Evolutionary conservation across 371 early-diverging fungal species (phyloP), one percentile per base, ranked within the genome.

Genomic region (Mortierella sp.): DNA sequence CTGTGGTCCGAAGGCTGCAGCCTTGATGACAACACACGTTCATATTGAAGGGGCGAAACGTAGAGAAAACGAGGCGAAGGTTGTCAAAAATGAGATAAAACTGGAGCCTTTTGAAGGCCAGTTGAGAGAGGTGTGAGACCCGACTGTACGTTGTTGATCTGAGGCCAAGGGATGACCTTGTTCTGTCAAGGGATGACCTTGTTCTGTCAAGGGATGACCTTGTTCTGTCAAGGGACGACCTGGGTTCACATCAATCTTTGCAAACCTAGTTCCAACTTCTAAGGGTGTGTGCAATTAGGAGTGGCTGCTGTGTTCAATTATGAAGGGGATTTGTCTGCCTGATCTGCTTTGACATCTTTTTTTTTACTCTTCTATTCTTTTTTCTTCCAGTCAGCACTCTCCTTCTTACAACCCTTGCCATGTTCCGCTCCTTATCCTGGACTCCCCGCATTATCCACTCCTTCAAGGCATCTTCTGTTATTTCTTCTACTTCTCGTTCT

Each of bases 361-460:
- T 10, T 32, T 63, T 6, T 60, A 18, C 2, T 60, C 32, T 16
- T 60, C 24, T 41, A 0, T 68, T 24, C 43, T 68, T 68, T 8
- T 21, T 21, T 41, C 24, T 18, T 3, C 8, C 3, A 7, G 24
- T 18, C 4, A 4, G 8, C 65, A 35, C 65, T 35, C 21, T 68
- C 32, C 16, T 18, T 6, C 43, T 24, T 35, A 1, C 63, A 14
- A 14, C 35, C 35, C 38, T 2, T 63, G 63, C 68, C 38, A 68
- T 68, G 68, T 38, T 68, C 24, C 68, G 68, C 8, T 38, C 68
- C 68, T 68, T 68, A n/a, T 38, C 41, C 41, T 68, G 35, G 68
- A 68, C 68, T 68, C 68, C 41, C 65, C 41, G 65, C 41, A 35
- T 65, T 65, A 41, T 65, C 65, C 38, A 38, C 38, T 24, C 65